phyloP scores from a whole-genome alignment of 768 basidiomycete genomes.

The Dentipellis fragilis region DNA sequence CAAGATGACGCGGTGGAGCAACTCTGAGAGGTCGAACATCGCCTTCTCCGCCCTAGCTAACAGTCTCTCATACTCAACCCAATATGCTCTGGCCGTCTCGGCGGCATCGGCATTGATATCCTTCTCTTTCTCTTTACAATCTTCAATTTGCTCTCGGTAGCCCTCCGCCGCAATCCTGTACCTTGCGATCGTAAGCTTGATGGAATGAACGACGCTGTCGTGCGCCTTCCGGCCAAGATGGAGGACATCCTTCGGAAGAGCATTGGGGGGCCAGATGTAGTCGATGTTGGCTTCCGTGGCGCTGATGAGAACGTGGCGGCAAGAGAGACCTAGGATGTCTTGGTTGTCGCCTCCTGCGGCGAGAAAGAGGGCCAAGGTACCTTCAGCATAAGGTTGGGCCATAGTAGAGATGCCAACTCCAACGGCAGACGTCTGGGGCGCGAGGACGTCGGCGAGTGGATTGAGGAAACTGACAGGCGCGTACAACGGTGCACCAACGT shows the following conservation, averaged over 20 bases:
- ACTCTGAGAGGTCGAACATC: neutral
- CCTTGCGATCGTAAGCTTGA: constrained; percentile 12
- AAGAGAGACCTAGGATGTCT: constrained; percentile 20
- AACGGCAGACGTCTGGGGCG: neutral
- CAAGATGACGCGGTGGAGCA: neutral
- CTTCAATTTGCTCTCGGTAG: neutral
- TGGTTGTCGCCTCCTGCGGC: constrained; percentile 17
- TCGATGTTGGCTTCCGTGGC: constrained; percentile 19
- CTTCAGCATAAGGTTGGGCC: constrained; percentile 1
- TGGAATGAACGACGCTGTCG: constrained; percentile 19
- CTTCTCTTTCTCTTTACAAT: neutral
- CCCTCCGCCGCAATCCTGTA: neutral
- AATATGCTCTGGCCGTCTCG: neutral
- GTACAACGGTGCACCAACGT: neutral
- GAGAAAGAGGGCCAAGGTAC: constrained; percentile 23
- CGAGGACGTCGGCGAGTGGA: neutral
- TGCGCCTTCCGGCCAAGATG: constrained; percentile 21
- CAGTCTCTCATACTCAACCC: neutral
- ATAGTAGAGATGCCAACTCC: neutral
- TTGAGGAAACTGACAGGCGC: neutral
- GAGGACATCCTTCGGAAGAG: constrained; percentile 21
- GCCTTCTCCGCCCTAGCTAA: neutral
- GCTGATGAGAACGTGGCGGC: constrained; percentile 21
- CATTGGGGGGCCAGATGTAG: constrained; percentile 18
- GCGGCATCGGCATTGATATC: neutral